Evolutionary conservation across 2,329 filamentous ascomycete genomes (phyloP), one percentile per base, ranked within the genome.

Genomic region (Fusarium pilosicola): DNA sequence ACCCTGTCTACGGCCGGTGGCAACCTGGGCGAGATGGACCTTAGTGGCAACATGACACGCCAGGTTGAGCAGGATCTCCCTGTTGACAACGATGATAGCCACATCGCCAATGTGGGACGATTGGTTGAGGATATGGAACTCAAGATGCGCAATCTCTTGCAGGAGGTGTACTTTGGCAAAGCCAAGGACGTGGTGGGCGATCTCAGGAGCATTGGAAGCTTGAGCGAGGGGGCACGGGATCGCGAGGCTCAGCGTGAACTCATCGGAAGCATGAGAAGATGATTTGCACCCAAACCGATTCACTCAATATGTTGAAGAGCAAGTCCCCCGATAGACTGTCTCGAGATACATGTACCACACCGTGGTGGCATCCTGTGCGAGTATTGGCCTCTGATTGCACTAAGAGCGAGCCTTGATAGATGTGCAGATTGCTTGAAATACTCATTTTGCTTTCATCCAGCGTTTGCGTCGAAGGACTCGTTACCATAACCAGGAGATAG

Each of bases 151-250:
- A 99, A 99, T 84, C 84, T 98, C 83, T 86, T 99, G 82, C 96
- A 99, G 87, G 96, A 99, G 85, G 96, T 99, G 56, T 99, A 99
- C 86, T 99, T 99, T 84, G 96, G 96, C 81, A 99, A 99, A 88
- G 96, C 96, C 62, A 98, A 97, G 89, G 96, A 99, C 84, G 95
- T 99, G 7, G 96, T 99, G 7, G 96, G 96, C 62, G 96, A 99
- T 82, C 85, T 99, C 83, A 89, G 96, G 82, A 98, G 95, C 84
- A 89, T 97, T 74, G 91, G 91, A 58, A 91, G 93, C 72, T 85
- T 98, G 82, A 97, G 94, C 74, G 94, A 97, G 84, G 91, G 92
- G 44, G 94, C 93, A 80, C 90, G 89, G 80, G 96, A 98, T 75
- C 89, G 93, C 71, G 94, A 94, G 77, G 91, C 94, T 65, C 96